Evolutionary conservation across 2,329 filamentous ascomycete genomes (phyloP), one percentile per base, ranked within the genome.

Genomic region (Myriosclerotinia duriaeana): DNA sequence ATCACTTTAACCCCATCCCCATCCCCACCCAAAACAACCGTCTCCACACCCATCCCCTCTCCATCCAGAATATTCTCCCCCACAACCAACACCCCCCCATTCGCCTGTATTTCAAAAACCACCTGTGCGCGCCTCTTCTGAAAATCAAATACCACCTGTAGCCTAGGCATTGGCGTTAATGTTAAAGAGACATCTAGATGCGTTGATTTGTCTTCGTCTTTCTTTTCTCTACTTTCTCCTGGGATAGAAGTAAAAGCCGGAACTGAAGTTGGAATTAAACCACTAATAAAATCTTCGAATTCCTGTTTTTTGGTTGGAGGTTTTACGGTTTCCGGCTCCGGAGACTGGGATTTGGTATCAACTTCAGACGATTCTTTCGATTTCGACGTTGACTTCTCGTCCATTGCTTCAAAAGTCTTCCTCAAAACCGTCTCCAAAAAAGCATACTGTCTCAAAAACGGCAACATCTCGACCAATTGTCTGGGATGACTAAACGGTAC

Each of bases 401-500:
- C 68, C 0, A 26, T 3, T 26, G 69, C 64, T 3, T 54, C 42
- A 72, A 92, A 90, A 66, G 83, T 86, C 60, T 84, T 85, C 65
- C 83, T 79, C 4, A 94, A 80, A 2, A 95, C 77, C 0, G 81
- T 85, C 1, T 86, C 86, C 5, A 92, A 79, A 70, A 90, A 87
- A 0, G 89, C 89, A 74, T 92, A 95, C 75, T 95, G 91, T 17
- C 92, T 83, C 20, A 95, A 80, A 5, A 84, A 80, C 0, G 91
- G 90, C n/a, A 96, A 81, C 74, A 93, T 86, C 64, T 85, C 83
- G 8, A 93, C 80, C 5, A 96, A 79, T 74, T 96, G 91, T 60
- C 87, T 85, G 0, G 92, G 92, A 73, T 96, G 92, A 2, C 87
- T 86, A 74, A 96, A 94, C 0, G 90, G 87, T 42, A 95, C 80